Percentiles rank a stretch among this genome's conserved stretches.
Evolutionary conservation across 768 basidiomycete species (phyloP).

Genomic region (Cystobasidium tubakii): DNA sequence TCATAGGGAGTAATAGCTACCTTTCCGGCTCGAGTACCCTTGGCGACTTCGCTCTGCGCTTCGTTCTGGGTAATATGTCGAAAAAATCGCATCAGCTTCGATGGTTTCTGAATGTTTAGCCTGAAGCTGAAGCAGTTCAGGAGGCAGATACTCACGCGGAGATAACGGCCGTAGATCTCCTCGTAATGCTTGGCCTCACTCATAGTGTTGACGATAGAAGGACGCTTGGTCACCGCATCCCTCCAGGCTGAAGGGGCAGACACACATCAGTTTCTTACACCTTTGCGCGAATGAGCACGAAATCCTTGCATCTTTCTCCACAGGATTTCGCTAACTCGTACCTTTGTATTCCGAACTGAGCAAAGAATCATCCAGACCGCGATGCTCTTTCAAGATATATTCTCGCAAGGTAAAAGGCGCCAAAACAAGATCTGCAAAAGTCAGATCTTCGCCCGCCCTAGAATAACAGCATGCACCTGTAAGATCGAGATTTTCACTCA

Average conservation of each 20-base stretch:
- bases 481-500: too few relatives aligned
- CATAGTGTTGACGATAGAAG: slow-evolving; percentile 55
- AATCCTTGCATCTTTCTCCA: too few relatives aligned
- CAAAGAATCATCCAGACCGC: slow-evolving; percentile 43
- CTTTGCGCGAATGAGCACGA: background rate
- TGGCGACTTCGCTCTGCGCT: slow-evolving; percentile 31
- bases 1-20: background rate
- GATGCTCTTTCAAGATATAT: slow-evolving; percentile 55
- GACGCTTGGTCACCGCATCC: slow-evolving; percentile 52
- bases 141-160: background rate
- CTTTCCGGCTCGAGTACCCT: slow-evolving; percentile 22
- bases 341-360: slow-evolving; percentile 51
- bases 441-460: slow-evolving; percentile 56
- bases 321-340: too few relatives aligned
- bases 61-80: slow-evolving; percentile 15
- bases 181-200: slow-evolving; percentile 46
- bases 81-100: background rate
- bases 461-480: too few relatives aligned
- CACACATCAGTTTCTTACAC: background rate
- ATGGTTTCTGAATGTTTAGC: background rate
- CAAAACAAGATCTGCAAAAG: slow-evolving; percentile 53
- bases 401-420: slow-evolving; percentile 68
- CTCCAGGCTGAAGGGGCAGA: slow-evolving; percentile 49
- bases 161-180: slow-evolving; percentile 34
- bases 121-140: background rate